A percentile compares a stretch with the other conserved stretches of the same genome.
phyloP scores from a whole-genome alignment of 1,284 basidiomycete genomes.

The Fomitopsis palustris region DNA sequence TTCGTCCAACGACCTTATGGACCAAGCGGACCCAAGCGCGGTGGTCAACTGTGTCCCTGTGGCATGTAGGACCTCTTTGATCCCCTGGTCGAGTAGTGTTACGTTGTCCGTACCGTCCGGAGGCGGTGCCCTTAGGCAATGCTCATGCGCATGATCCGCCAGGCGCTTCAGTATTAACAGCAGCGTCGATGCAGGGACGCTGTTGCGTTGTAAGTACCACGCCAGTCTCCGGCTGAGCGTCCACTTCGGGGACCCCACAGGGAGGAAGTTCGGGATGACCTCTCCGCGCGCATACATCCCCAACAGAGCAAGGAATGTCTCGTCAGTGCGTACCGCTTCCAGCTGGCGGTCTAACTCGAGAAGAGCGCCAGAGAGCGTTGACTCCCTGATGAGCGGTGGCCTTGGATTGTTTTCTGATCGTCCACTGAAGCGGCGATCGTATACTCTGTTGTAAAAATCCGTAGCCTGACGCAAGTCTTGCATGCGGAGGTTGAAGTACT shows the following conservation, averaged over 20 bases:
- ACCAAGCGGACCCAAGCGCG: slow-evolving; percentile 65
- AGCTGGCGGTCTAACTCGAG: slow-evolving; percentile 58
- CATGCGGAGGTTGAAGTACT: slow-evolving; percentile 60
- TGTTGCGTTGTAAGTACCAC: slow-evolving; percentile 66
- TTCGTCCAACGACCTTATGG: slow-evolving; percentile 58
- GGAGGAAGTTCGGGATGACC: slow-evolving; percentile 14
- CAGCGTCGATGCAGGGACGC: slow-evolving; percentile 63
- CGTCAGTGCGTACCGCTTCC: slow-evolving; percentile 39
- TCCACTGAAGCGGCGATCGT: slow-evolving; percentile 67
- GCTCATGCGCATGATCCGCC: slow-evolving; percentile 54
- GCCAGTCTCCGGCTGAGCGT: slow-evolving; percentile 32
- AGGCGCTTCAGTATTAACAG: slow-evolving; percentile 55
- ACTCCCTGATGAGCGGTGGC: slow-evolving; percentile 64
- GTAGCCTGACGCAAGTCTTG: slow-evolving; percentile 68
- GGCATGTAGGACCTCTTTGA: slow-evolving; percentile 63
- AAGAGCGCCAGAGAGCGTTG: slow-evolving; percentile 59
- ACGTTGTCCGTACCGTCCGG: slow-evolving; percentile 51
- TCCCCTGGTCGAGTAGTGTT: slow-evolving; percentile 49
- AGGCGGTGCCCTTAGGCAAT: slow-evolving; percentile 44
- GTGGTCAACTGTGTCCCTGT: slow-evolving; percentile 68
- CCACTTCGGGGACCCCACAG: slow-evolving; percentile 33
- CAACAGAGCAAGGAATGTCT: slow-evolving; percentile 44
- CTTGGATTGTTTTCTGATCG: slow-evolving; percentile 57
- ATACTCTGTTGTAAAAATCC: slow-evolving; percentile 73
- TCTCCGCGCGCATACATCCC: slow-evolving; percentile 45